Evolutionary conservation across 495 filamentous ascomycete genomes (phyloP).

Genomic region (Neurospora sp.): DNA sequence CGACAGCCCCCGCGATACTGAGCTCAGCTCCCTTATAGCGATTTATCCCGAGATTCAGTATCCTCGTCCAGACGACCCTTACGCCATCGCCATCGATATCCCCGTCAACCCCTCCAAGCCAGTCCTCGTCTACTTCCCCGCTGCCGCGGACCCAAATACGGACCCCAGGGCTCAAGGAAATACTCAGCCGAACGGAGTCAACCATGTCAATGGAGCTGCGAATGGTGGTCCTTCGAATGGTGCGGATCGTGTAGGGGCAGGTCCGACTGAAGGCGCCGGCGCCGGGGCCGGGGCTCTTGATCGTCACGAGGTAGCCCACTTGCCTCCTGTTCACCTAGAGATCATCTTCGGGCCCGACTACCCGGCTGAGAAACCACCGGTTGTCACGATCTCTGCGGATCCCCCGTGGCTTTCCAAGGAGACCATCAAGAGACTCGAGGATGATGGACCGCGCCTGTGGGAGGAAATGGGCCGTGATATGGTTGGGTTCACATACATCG

Average conservation of each 20-base stretch:
- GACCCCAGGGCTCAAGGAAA: slow-evolving; percentile 1
- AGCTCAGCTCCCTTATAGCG: slow-evolving; percentile 72
- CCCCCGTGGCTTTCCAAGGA: slow-evolving; percentile 61
- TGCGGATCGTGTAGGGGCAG: background rate
- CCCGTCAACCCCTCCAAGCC: slow-evolving; percentile 60
- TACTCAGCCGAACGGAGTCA: background rate
- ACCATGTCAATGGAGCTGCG: slow-evolving; percentile 4
- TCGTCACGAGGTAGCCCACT: slow-evolving; percentile 55
- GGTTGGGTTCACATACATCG: slow-evolving; percentile 78
- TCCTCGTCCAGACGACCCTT: slow-evolving; percentile 47
- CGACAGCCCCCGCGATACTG: slow-evolving; percentile 64
- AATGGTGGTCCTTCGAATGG: background rate
- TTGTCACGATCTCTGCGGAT: slow-evolving; percentile 50
- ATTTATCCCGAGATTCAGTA: slow-evolving; percentile 78
- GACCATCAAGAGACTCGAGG: slow-evolving; percentile 47
- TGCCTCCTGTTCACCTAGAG: slow-evolving; percentile 63
- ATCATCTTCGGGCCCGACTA: slow-evolving; percentile 68
- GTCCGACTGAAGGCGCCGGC: background rate
- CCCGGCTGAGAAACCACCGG: slow-evolving; percentile 56
- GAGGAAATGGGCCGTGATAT: slow-evolving; percentile 68
- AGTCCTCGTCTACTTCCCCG: slow-evolving; percentile 59
- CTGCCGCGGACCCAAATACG: slow-evolving; percentile 32
- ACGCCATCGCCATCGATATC: slow-evolving; percentile 59
- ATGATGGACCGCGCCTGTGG: slow-evolving; percentile 60
- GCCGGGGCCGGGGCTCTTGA: slow-evolving; percentile 27